Percentiles rank a stretch among this genome's conserved stretches.
Conservation (phyloP, 495 filamentous ascomycete genomes). For the Penicillium parvum region DNA sequence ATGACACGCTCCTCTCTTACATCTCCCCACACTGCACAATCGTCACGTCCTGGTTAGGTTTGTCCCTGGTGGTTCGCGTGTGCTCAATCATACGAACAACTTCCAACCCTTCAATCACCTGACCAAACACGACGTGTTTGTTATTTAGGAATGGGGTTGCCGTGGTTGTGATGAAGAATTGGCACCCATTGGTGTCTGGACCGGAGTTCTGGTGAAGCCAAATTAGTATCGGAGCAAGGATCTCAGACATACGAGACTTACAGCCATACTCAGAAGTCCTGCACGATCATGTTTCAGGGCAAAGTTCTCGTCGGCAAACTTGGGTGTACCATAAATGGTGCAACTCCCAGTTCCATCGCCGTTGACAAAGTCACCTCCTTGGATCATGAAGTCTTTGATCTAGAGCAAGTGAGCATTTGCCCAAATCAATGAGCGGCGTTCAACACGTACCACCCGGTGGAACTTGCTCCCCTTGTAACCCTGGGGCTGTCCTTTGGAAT, state of each 20-base stretch:
- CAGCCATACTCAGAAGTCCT: constrained; percentile 89
- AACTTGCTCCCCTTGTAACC: constrained; percentile 95
- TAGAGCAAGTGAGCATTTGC: constrained; percentile 24
- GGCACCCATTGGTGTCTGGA: constrained; percentile 88
- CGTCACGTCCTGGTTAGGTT: constrained; percentile 79
- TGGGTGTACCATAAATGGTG: constrained; percentile 78
- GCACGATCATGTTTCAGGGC: constrained; percentile 67
- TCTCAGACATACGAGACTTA: constrained; percentile 49
- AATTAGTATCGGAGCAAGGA: background rate
- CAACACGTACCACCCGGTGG: constrained; percentile 75
- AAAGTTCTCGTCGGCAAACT: constrained; percentile 94
- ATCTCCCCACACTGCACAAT: constrained; percentile 88
- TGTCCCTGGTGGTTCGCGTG: constrained; percentile 73
- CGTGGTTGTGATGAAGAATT: constrained; percentile 94
- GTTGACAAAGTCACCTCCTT: constrained; percentile 95
- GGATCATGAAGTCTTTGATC: constrained; percentile 97
- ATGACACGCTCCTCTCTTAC: constrained; percentile 41
- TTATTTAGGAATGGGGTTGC: constrained; percentile 83
- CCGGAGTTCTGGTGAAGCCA: constrained; percentile 68
- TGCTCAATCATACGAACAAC: constrained; percentile 85
- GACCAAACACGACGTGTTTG: constrained; percentile 95
- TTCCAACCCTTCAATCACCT: constrained; percentile 86
- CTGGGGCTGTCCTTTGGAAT: constrained; percentile 70
- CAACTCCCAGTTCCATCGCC: constrained; percentile 86
- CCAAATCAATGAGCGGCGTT: background rate